Evolutionary conservation across 345 rosid species (phyloP).

Genomic region (Lumnitzera racemosa): DNA sequence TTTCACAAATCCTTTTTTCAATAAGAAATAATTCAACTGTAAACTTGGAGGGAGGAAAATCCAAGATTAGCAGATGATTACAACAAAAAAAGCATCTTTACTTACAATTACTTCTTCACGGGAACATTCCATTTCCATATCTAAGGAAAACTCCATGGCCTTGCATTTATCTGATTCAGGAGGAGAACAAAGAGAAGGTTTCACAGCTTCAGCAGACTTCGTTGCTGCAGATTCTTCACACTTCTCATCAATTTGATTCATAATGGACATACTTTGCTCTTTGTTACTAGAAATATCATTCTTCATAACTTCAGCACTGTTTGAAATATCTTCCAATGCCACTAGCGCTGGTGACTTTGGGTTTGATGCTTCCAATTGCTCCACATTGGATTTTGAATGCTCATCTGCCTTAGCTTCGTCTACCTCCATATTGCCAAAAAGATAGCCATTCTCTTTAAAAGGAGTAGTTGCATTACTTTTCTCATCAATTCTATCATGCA

Average conservation of each 20-base stretch:
- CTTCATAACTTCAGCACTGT: conserved; percentile 24
- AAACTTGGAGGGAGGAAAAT: too few relatives aligned
- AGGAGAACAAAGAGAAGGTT: conserved; percentile 13
- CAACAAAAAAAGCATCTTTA: too few relatives aligned
- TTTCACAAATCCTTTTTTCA: too few relatives aligned
- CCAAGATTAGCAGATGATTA: too few relatives aligned
- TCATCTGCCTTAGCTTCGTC: conserved; percentile 15
- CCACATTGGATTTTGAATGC: conserved; percentile 17
- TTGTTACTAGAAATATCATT: conserved; percentile 13
- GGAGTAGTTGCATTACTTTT: conserved; percentile 16
- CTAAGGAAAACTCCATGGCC: conserved; percentile 18
- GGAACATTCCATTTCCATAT: conserved; percentile 14
- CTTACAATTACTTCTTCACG: conserved; percentile 7
- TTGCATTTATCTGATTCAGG: conserved; percentile 20
- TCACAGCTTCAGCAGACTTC: conserved; percentile 20
- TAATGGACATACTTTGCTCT: conserved; percentile 10
- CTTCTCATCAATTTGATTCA: conserved; percentile 17
- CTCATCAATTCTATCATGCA: conserved; percentile 20
- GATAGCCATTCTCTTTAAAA: conserved; percentile 23
- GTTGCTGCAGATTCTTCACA: conserved; percentile 5
- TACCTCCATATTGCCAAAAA: conserved; percentile 21
- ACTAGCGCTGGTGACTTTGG: conserved; percentile 7
- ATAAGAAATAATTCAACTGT: too few relatives aligned
- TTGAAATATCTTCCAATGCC: conserved; percentile 20
- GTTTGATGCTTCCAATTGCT: conserved; percentile 20